phyloP scores from a whole-genome alignment of 345 rosid species.

The Acer saccharum region DNA sequence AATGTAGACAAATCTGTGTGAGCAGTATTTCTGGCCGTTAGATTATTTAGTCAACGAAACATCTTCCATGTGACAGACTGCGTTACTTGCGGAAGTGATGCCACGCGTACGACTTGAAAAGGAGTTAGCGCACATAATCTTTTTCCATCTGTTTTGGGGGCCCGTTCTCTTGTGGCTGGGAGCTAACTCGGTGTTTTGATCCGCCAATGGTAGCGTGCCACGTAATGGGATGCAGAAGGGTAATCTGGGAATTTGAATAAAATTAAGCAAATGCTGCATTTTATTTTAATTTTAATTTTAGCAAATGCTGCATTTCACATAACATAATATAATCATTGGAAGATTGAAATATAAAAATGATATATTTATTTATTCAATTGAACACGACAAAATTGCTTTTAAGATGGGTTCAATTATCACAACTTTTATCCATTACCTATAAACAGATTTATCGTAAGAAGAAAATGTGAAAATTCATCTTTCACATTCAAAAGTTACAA shows the following conservation, averaged over 20 bases:
- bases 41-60: background rate
- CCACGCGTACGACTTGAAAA: background rate
- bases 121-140: background rate
- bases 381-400: too few species aligned
- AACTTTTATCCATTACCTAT: too few species aligned
- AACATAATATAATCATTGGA: too few species aligned
- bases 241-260: too few species aligned
- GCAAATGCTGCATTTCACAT: too few species aligned
- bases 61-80: background rate
- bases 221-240: background rate
- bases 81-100: background rate
- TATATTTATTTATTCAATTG: too few species aligned
- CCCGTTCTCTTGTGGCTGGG: background rate
- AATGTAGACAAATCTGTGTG: background rate
- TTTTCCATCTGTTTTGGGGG: background rate
- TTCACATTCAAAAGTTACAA: too few species aligned
- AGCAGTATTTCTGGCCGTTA: background rate
- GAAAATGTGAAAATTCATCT: too few species aligned
- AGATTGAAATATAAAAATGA: too few species aligned
- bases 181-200: background rate
- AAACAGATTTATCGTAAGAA: too few species aligned
- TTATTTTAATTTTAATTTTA: too few species aligned
- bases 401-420: too few species aligned
- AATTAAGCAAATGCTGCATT: background rate
- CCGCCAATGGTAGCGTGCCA: background rate